phyloP scores from a whole-genome alignment of 2,329 filamentous ascomycete species.

The Allantophomopsis lycopodina region DNA sequence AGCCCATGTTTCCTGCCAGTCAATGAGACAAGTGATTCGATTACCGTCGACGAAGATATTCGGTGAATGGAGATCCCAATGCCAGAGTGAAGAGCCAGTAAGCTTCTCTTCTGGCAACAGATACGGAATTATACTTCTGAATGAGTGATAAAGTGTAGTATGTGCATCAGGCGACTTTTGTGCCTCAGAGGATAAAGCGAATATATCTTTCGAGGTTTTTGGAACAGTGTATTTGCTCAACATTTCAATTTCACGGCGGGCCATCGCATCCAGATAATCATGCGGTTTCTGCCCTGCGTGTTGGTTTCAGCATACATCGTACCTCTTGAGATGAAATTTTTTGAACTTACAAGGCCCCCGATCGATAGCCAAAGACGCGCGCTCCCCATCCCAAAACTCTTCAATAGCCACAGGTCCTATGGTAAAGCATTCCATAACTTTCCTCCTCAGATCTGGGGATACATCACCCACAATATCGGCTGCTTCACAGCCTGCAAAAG shows the following conservation, averaged over 20 bases:
- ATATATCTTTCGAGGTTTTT: slow-evolving; percentile 9
- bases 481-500: slow-evolving; percentile 16
- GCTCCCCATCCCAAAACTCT: slow-evolving; percentile 21
- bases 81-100: slow-evolving; percentile 20
- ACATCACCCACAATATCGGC: slow-evolving; percentile 14
- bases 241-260: slow-evolving; percentile 20
- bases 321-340: background rate
- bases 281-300: slow-evolving; percentile 18
- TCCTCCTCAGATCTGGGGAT: slow-evolving; percentile 14
- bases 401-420: slow-evolving; percentile 22
- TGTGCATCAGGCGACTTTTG: slow-evolving; percentile 18
- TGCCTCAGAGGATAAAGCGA: slow-evolving; percentile 10
- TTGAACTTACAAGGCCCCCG: slow-evolving; percentile 24
- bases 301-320: slow-evolving; percentile 1
- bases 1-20: slow-evolving; percentile 24
- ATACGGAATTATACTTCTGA: slow-evolving; percentile 15
- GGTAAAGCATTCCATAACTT: slow-evolving; percentile 17
- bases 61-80: slow-evolving; percentile 22
- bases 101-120: slow-evolving; percentile 14
- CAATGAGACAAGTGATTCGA: slow-evolving; percentile 23
- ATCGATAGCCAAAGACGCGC: slow-evolving; percentile 19
- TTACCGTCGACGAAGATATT: slow-evolving; percentile 24
- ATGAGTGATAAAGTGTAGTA: slow-evolving; percentile 19
- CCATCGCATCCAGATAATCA: slow-evolving; percentile 19
- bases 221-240: slow-evolving; percentile 16